Percentiles rank a stretch among this genome's conserved stretches.
phyloP scores from a whole-genome alignment of 495 filamentous ascomycete species.

The Lichina pygmaea region DNA sequence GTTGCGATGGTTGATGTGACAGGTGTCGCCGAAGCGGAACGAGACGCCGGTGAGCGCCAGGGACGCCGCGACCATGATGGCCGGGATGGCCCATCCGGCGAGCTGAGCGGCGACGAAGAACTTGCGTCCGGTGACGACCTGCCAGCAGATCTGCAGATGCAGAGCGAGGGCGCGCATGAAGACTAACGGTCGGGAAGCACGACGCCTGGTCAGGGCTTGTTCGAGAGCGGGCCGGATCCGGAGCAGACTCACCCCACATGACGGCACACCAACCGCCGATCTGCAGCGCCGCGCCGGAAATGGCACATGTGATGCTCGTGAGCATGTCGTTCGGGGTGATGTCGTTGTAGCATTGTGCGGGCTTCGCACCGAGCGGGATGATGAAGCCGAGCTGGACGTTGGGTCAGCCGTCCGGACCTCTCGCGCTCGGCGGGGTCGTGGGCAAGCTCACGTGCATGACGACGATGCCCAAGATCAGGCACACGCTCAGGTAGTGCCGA shows the following conservation, averaged over 20 bases:
- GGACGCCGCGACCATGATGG: conserved; percentile 40
- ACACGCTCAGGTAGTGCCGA: conserved; percentile 78
- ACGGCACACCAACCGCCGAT: conserved; percentile 61
- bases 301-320: conserved; percentile 51
- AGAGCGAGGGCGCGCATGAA: conserved; percentile 78
- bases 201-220: not conserved
- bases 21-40: conserved; percentile 72
- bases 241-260: conserved; percentile 36
- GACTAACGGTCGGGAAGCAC: conserved; percentile 14
- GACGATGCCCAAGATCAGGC: conserved; percentile 43
- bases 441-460: conserved; percentile 43
- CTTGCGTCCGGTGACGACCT: conserved; percentile 58
- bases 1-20: conserved; percentile 72
- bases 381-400: conserved; percentile 53
- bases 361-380: conserved; percentile 57
- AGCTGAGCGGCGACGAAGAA: conserved; percentile 75
- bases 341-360: conserved; percentile 58
- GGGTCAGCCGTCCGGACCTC: conserved; percentile 6
- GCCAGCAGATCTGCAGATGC: conserved; percentile 96
- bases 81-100: conserved; percentile 61
- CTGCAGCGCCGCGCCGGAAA: conserved; percentile 65
- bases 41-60: conserved; percentile 76
- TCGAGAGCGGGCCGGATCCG: too few species aligned
- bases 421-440: not conserved
- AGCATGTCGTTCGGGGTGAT: conserved; percentile 93